These are phyloP conservation scores for Phlebopus sp. DNA, from an alignment of 1,284 basidiomycete genomes.

Conservation along the genomic window DNA sequence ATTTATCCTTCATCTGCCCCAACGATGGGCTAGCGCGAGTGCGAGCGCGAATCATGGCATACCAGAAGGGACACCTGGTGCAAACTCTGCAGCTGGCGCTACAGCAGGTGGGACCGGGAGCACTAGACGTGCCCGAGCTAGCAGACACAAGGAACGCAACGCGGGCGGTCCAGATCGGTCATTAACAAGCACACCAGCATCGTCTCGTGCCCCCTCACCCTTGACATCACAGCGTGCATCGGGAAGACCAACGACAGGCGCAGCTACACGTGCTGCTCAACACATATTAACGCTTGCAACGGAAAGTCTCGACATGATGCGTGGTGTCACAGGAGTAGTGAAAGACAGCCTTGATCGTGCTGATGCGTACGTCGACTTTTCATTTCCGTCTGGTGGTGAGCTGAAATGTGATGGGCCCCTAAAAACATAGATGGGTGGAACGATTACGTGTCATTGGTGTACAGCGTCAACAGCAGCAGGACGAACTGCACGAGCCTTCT, in stretches of 20 bases:
- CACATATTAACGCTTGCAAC: conserved; percentile 81
- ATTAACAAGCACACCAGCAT: conserved; percentile 26
- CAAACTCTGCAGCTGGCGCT: conserved; percentile 35
- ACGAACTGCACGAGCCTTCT: conserved; percentile 3
- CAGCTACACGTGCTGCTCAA: conserved; percentile 73
- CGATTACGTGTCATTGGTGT: conserved; percentile 72
- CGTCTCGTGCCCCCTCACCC: conserved; percentile 30
- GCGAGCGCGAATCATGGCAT: conserved; percentile 14
- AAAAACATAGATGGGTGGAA: conserved; percentile 67
- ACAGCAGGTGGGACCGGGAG: conserved; percentile 34
- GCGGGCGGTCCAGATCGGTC: conserved; percentile 32
- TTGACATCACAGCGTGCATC: conserved; percentile 23
- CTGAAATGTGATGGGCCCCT: conserved; percentile 4
- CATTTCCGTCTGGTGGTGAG: not conserved
- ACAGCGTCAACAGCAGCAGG: conserved; percentile 47
- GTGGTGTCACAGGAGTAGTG: conserved; percentile 82
- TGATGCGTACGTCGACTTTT: conserved; percentile 63
- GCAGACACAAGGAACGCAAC: conserved; percentile 27
- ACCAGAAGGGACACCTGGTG: conserved; percentile 27
- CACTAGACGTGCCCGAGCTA: conserved; percentile 16
- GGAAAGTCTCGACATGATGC: conserved; percentile 90
- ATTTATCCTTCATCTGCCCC: conserved; percentile 80
- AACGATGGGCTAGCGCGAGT: conserved; percentile 63
- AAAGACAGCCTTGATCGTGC: conserved; percentile 86
- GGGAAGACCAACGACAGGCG: conserved; percentile 45